Base-by-base conservation (phyloP, 768 basidiomycete genomes). In the Flagelloscypha sp. region DNA sequence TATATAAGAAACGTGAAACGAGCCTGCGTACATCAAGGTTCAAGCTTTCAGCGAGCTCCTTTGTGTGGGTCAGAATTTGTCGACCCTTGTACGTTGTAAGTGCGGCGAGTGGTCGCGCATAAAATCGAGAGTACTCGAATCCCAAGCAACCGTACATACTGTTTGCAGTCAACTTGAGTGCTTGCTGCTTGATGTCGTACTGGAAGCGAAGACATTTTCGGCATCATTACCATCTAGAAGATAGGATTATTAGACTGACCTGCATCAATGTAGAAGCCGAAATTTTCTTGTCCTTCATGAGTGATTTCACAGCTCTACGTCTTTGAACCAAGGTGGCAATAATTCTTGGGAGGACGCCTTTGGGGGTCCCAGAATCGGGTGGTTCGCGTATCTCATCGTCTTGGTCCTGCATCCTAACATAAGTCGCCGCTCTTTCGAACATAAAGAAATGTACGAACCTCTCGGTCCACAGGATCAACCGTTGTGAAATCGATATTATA, bases 81-180 rank as follows among this genome's bases (percentile, higher is more conserved):
- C 95, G 82, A 49, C 95, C 95, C 57, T 94, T 98, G 74, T 78
- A 92, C 0, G 95, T 99, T 15, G 93, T 98, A 31, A 99, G 72
- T 28, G 95, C 90, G 11, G 95, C 95, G n/a, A 99, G 76, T 0
- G 93, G 90, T 27, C 88, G 75, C 15, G 95, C 95, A 46, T 92
- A 97, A 67, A 98, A 98, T 33, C 95, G 68, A 7, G 95, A 97
- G 48, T 90, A 85, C 52, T 93, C 90, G 54, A 97, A 98, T 31
- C 95, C 95, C 15, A 99, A 79, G 67, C 95, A 99, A 12, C 95
- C 95, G 57, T 99, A 99, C 95, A 98, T 99, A 68, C 88, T 93
- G 64, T 99, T 98, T 32, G 95, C 95, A 4, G 95, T 99, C 22
- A 98, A 77, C 62, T 98, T 98, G 33, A 98, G 67, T 1, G 95